These are phyloP conservation scores for Fraxinus nigra DNA, from an alignment of 305 asterid genomes.

Conservation along the genomic window DNA sequence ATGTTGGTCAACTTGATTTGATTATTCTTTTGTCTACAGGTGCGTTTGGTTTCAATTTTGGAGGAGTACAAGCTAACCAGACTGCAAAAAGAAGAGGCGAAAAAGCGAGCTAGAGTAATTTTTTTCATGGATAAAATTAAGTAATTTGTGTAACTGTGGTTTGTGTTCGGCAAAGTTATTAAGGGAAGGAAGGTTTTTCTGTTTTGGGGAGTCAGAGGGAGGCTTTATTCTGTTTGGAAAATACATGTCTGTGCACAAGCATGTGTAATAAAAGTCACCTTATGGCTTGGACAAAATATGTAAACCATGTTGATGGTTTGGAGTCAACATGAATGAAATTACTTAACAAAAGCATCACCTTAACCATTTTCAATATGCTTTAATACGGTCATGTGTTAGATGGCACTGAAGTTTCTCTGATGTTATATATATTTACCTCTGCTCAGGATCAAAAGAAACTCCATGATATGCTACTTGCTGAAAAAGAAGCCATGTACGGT, in stretches of 20 bases:
- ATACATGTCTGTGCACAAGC: background rate
- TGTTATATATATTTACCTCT: background rate
- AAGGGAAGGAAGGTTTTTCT: background rate
- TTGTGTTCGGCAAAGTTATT: background rate
- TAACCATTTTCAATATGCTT: background rate
- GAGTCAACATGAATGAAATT: background rate
- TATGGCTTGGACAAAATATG: background rate
- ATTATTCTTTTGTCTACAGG: constrained; percentile 43
- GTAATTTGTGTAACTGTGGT: background rate
- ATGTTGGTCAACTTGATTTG: background rate
- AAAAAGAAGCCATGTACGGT: constrained; percentile 82
- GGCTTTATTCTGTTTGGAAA: background rate
- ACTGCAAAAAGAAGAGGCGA: constrained; percentile 73
- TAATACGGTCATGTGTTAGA: background rate
- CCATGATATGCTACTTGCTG: constrained; percentile 73
- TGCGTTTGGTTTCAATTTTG: constrained; percentile 74
- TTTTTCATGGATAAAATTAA: constrained; percentile 5
- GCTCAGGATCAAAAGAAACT: constrained; percentile 85
- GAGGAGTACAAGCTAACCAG: constrained; percentile 84
- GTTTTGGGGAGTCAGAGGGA: background rate
- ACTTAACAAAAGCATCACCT: background rate
- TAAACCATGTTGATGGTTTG: background rate
- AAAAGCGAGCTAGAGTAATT: constrained; percentile 76
- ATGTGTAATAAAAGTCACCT: background rate
- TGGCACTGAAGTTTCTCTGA: constrained; percentile 17